These are phyloP conservation scores for Phytophthora aleatoria DNA, from an alignment of 352 stramenopile genomes.

Conservation along the genomic window DNA sequence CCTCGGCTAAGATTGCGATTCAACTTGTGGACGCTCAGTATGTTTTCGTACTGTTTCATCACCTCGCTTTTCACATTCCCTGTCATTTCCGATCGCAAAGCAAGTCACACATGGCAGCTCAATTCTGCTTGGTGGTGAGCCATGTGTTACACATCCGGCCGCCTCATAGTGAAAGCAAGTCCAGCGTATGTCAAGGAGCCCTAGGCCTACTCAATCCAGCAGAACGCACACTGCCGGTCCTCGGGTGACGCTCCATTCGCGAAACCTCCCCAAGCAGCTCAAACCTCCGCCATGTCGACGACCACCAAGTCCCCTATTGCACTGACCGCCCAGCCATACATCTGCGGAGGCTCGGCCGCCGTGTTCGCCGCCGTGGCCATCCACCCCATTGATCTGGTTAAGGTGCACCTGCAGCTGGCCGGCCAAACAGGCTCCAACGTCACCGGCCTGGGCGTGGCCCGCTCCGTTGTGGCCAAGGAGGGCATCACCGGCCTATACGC, in stretches of 20 bases:
- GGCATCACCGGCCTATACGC: conserved; percentile 86
- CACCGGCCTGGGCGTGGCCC: conserved; percentile 72
- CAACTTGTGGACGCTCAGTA: not conserved
- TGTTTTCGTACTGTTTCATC: not conserved
- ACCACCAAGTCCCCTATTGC: conserved; percentile 55
- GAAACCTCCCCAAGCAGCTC: conserved; percentile 30
- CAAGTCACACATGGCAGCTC: not conserved
- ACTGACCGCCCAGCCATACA: conserved; percentile 69
- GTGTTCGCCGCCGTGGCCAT: conserved; percentile 83
- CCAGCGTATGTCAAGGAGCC: conserved; percentile 1
- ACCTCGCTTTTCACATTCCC: conserved; percentile 4
- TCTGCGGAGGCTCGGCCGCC: conserved; percentile 76
- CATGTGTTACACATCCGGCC: conserved; percentile 18
- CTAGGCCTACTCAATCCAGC: conserved; percentile 13
- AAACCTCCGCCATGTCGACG: conserved; percentile 30
- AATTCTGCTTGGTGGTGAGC: conserved; percentile 32
- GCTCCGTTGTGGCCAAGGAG: conserved; percentile 81
- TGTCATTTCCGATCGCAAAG: conserved; percentile 8
- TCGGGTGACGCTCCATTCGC: conserved; percentile 29
- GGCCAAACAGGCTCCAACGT: conserved; percentile 82
- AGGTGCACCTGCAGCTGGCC: conserved; percentile 89
- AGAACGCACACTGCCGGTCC: not conserved
- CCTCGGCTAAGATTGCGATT: conserved; percentile 2
- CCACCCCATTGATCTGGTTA: conserved; percentile 92
- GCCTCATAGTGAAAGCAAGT: conserved; percentile 19